Percentiles rank a stretch among this genome's conserved stretches.
Conservation (phyloP, 176 grass and related monocot genomes). For the Oryza longistaminata region DNA sequence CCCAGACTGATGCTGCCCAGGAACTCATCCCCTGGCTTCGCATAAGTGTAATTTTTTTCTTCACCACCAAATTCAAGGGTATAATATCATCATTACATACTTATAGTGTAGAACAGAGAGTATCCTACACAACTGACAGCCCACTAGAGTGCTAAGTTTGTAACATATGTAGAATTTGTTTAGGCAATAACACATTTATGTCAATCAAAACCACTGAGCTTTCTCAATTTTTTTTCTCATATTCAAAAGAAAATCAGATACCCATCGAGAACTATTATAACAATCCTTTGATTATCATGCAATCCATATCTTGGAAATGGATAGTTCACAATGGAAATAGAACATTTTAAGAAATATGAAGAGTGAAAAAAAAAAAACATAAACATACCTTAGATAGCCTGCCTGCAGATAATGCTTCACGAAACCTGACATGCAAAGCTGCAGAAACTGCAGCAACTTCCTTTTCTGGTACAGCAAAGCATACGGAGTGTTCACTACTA, state of each 20-base stretch:
- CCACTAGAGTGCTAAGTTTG: not conserved
- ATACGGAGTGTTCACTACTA: constrained; percentile 87
- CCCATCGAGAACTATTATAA: not conserved
- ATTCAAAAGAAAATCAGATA: not conserved
- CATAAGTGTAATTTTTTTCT: not conserved
- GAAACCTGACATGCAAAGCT: constrained; percentile 63
- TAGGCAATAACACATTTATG: not conserved
- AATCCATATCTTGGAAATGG: not conserved
- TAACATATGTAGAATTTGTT: not conserved
- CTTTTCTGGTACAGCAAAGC: constrained; percentile 87
- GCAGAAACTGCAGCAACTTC: constrained; percentile 75
- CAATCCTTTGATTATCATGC: not conserved
- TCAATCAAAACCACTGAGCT: not conserved
- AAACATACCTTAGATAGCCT: constrained; percentile 76
- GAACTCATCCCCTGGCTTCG: not conserved
- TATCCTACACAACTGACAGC: not conserved
- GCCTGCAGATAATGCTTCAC: constrained; percentile 71
- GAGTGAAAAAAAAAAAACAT: not conserved
- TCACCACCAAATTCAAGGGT: not conserved
- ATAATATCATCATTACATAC: not conserved
- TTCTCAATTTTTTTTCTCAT: not conserved
- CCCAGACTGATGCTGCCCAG: not conserved
- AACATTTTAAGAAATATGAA: not conserved
- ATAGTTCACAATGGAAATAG: not conserved
- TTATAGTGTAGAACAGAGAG: not conserved